Evolutionary conservation across 345 rosid species (phyloP), one percentile per base, ranked within the genome.

Genomic region (Cardamine chenopodiifolia): DNA sequence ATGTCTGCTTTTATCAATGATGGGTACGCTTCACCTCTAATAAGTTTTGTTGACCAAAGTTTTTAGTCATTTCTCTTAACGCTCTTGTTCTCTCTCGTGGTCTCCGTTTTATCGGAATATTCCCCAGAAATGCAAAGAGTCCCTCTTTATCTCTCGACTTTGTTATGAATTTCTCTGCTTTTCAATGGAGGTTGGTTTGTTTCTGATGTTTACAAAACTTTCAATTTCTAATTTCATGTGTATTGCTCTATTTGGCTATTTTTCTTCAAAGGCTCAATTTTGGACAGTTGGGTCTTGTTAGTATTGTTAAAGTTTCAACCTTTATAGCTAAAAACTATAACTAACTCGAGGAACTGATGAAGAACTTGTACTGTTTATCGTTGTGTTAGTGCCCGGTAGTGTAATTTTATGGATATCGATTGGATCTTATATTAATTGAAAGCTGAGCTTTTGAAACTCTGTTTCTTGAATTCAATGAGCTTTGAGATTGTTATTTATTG

Each of bases 1-100:
- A 48, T 74, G 66, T 74, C 29, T 29, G 11, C 7, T 31, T 64
- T 55, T 63, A 31, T 34, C 63, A 68, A 20, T 68, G 63, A 75
- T 61, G 69, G 47, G 63, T 75, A 61, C 56, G 14, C 79, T 68
- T 75, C 79, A 52, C 63, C 79, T 75, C 79, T 75, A 75, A 75
- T 75, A 75, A 75, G 68, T 52, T 68, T 75, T 59, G 78, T 75
- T 59, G 78, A 74, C 73, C 73, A 74, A 66, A 71, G 34, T 39
- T 50, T 66, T 66, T 4, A 44, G 19, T 47, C 52, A 2, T 56
- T 54, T 63, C 70, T 39, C 26, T 23, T 44, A n/a, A 45, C 20
- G 9, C 70, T 65, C 57, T 73, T 45, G 10, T 19, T 18, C 42
- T 20, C 18, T 53, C 34, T 31, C 4, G 32, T 61, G 66, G 49